Evolutionary conservation across 2,329 filamentous ascomycete species (phyloP).

Genomic region (Fusarium subglutinans): DNA sequence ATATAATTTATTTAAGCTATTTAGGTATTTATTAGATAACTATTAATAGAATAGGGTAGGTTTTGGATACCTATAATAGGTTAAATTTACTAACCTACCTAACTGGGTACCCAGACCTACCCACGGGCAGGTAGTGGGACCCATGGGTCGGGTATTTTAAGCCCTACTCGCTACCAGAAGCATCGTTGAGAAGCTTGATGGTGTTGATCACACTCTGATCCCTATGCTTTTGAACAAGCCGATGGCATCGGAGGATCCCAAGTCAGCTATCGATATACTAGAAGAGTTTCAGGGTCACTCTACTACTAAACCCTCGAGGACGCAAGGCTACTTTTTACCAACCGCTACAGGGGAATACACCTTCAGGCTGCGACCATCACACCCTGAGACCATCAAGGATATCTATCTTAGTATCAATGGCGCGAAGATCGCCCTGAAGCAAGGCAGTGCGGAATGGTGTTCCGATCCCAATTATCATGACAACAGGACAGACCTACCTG

Average conservation of each 20-base stretch:
- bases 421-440: not conserved
- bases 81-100: too few species aligned
- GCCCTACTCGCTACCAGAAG: not conserved
- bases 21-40: too few species aligned
- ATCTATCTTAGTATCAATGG: not conserved
- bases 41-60: too few species aligned
- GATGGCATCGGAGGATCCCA: rapidly evolving
- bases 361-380: not conserved
- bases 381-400: too few species aligned
- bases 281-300: not conserved
- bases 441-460: not conserved
- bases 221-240: not conserved
- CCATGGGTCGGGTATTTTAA: too few species aligned
- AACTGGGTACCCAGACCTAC: too few species aligned
- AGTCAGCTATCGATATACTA: not conserved
- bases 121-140: too few species aligned
- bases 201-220: not conserved
- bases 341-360: not conserved
- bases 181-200: not conserved
- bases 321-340: not conserved
- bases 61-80: too few species aligned
- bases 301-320: not conserved
- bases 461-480: not conserved
- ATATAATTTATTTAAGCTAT: too few species aligned
- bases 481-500: not conserved